A percentile compares a stretch with the other conserved stretches of the same genome.
These are phyloP conservation scores for Linderniella brevidens DNA, from an alignment of 257 asterid species.

Conservation along the genomic window DNA sequence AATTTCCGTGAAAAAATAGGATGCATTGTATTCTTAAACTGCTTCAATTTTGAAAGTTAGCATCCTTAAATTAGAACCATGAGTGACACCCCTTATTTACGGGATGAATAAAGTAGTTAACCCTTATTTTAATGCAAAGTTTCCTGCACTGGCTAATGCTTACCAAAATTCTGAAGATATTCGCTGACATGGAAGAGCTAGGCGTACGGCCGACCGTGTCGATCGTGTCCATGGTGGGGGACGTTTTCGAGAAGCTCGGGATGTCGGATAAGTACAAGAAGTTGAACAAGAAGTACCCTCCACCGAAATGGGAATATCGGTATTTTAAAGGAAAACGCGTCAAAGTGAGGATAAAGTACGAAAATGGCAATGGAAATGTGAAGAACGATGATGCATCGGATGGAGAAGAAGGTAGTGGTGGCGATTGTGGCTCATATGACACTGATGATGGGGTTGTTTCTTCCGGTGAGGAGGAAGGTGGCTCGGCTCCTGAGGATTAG, in stretches of 20 bases:
- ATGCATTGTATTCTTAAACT: no score
- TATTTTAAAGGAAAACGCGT: constrained; percentile 70
- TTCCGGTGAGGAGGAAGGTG: no score
- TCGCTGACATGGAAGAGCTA: constrained; percentile 97
- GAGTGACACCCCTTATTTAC: no score
- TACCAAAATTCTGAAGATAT: constrained; percentile 62
- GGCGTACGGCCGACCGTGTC: constrained; percentile 42
- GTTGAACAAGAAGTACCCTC: constrained; percentile 60
- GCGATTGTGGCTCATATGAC: no score
- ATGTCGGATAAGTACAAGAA: constrained; percentile 61
- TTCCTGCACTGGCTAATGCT: no score
- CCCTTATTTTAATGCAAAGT: no score
- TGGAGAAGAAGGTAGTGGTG: background rate
- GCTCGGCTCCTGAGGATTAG: no score
- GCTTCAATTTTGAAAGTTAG: no score
- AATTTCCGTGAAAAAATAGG: no score
- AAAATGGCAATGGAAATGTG: background rate
- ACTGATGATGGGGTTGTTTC: no score
- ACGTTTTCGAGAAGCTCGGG: constrained; percentile 48
- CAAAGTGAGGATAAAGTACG: constrained; percentile 33
- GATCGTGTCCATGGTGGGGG: constrained; percentile 62
- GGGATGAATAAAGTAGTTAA: no score
- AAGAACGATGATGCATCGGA: background rate
- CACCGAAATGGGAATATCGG: constrained; percentile 74
- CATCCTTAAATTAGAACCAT: no score